phyloP scores from a whole-genome alignment of 1,284 basidiomycete species.

The Pseudozyma tsukubaensis region DNA sequence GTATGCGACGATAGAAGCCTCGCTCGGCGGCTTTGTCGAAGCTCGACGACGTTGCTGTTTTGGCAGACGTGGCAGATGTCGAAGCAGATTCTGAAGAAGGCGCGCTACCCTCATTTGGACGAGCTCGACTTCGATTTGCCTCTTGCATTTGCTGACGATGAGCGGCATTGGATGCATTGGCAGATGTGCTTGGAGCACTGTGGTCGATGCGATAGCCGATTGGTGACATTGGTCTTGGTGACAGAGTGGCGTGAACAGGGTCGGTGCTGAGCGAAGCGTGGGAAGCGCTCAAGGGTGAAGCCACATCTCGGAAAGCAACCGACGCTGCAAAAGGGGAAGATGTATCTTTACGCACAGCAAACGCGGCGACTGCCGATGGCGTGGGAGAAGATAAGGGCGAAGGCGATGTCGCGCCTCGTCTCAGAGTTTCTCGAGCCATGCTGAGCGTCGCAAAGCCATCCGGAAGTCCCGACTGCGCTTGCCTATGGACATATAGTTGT shows the following conservation, averaged over 20 bases:
- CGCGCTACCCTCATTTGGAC: background rate
- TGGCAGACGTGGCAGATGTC: background rate
- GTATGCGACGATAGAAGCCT: conserved; percentile 46
- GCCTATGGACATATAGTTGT: background rate
- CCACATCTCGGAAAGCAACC: conserved; percentile 29
- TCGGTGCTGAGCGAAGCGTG: conserved; percentile 37
- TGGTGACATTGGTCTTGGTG: conserved; percentile 30
- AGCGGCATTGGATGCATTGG: background rate
- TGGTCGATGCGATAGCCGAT: conserved; percentile 21
- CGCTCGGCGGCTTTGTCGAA: conserved; percentile 24
- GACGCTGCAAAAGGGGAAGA: conserved; percentile 21
- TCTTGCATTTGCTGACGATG: background rate
- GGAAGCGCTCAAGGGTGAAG: conserved; percentile 31
- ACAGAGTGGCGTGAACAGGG: conserved; percentile 33
- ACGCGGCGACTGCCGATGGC: conserved; percentile 25
- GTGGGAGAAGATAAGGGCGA: conserved; percentile 34
- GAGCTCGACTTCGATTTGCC: background rate
- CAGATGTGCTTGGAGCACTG: background rate
- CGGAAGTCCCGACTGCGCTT: background rate
- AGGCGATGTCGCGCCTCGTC: conserved; percentile 31
- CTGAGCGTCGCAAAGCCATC: background rate
- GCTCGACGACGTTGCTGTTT: conserved; percentile 1
- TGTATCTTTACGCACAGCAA: conserved; percentile 21
- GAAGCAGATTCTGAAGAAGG: too few species aligned
- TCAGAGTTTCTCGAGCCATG: conserved; percentile 27